These are phyloP conservation scores for Magnaporthiopsis incrustans DNA, from an alignment of 2,329 filamentous ascomycete genomes.

Conservation along the genomic window DNA sequence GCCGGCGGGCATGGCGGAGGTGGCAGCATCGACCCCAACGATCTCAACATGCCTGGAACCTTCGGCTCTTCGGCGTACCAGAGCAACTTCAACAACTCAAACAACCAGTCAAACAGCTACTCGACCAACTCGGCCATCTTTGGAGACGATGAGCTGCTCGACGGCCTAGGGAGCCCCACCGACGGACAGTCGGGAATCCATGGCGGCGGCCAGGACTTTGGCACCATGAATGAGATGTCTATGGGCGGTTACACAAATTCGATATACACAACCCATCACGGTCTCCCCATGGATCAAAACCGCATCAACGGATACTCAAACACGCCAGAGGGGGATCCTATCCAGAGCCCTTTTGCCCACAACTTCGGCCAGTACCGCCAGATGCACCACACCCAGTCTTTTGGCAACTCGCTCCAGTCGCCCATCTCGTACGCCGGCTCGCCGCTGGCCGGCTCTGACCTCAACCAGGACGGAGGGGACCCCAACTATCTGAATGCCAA, in stretches of 20 bases:
- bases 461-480: constrained; percentile 42
- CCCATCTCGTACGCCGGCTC: constrained; percentile 43
- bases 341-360: constrained; percentile 81
- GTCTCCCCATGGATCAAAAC: constrained; percentile 55
- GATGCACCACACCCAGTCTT: constrained; percentile 51
- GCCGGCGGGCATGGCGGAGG: constrained; percentile 40
- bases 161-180: constrained; percentile 54
- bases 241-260: constrained; percentile 47
- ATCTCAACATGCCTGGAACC: constrained; percentile 61
- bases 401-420: constrained; percentile 46
- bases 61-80: constrained; percentile 51
- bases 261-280: constrained; percentile 48
- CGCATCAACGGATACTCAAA: constrained; percentile 79
- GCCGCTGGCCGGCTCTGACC: constrained; percentile 39
- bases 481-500: constrained; percentile 50
- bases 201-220: constrained; percentile 48
- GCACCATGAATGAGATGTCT: constrained; percentile 44
- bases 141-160: constrained; percentile 81
- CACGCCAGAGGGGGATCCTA: constrained; percentile 84
- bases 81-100: constrained; percentile 48
- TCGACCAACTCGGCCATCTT: constrained; percentile 71
- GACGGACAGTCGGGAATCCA: constrained; percentile 44
- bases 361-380: constrained; percentile 70
- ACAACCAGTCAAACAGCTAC: constrained; percentile 61
- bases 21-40: constrained; percentile 72